Percentiles rank a stretch among this genome's conserved stretches.
Evolutionary conservation across 306 rosid genomes (phyloP).

Genomic region (Glycine latifolia): DNA sequence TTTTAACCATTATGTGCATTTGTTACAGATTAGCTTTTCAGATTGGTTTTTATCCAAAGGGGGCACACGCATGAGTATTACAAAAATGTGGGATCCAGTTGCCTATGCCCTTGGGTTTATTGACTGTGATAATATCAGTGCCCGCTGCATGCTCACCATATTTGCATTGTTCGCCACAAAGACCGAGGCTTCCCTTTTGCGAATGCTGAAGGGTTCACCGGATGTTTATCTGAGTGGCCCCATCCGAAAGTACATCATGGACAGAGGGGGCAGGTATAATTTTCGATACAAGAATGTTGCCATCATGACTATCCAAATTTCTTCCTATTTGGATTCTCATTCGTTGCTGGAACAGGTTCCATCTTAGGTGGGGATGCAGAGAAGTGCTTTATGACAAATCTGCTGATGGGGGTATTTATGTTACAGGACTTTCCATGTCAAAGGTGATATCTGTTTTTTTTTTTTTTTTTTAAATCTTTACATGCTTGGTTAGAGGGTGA

Average conservation of each 20-base stretch:
- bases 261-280: conserved; percentile 90
- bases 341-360: conserved; percentile 76
- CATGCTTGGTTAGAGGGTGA: conserved; percentile 43
- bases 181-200: conserved; percentile 96
- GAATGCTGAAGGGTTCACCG: conserved; percentile 99
- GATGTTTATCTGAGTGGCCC: conserved; percentile 95
- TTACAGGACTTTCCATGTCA: conserved; percentile 82
- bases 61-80: conserved; percentile 90
- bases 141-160: conserved; percentile 99
- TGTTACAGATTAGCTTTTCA: conserved; percentile 89
- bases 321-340: conserved; percentile 39
- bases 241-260: conserved; percentile 86
- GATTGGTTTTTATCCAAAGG: conserved; percentile 99
- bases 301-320: conserved; percentile 35
- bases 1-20: conserved; percentile 34
- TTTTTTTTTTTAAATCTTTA: conserved; percentile 20
- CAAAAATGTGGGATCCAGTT: conserved; percentile 97
- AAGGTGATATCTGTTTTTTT: conserved; percentile 58
- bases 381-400: conserved; percentile 78
- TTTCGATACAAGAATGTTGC: conserved; percentile 18
- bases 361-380: conserved; percentile 99
- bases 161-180: conserved; percentile 96
- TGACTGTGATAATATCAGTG: conserved; percentile 97
- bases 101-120: conserved; percentile 99
- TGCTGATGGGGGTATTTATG: conserved; percentile 73